Conservation (phyloP, 129 eudicot species). For the Saposhnikovia divaricata region DNA sequence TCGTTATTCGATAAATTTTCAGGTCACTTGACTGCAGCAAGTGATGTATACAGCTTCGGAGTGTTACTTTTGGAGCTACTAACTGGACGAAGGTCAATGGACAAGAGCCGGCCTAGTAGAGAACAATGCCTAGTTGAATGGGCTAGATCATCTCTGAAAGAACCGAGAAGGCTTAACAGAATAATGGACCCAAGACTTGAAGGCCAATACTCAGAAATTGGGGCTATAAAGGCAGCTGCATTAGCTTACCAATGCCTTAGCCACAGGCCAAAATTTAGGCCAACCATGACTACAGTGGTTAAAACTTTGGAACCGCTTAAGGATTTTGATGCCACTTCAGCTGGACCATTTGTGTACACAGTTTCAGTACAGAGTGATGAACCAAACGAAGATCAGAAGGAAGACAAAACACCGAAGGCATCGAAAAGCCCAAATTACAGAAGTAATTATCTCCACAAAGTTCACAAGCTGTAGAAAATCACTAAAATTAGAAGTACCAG, state of each 20-base stretch:
- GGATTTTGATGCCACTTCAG: slow-evolving; percentile 33
- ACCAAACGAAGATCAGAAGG: slow-evolving; percentile 15
- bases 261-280: slow-evolving; percentile 69
- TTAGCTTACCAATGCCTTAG: slow-evolving; percentile 77
- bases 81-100: slow-evolving; percentile 70
- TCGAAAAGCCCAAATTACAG: slow-evolving; percentile 7
- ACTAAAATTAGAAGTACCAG: slow-evolving; percentile 8
- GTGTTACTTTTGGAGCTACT: slow-evolving; percentile 76
- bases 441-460: slow-evolving; percentile 17
- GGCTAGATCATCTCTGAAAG: slow-evolving; percentile 62
- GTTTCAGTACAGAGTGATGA: slow-evolving; percentile 27
- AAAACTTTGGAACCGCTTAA: slow-evolving; percentile 45
- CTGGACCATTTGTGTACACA: slow-evolving; percentile 58
- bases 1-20: not conserved
- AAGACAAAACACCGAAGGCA: slow-evolving; percentile 11
- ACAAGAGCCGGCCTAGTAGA: slow-evolving; percentile 63
- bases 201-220: slow-evolving; percentile 61
- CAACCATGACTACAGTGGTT: slow-evolving; percentile 50
- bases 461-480: slow-evolving; percentile 27
- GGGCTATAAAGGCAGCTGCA: slow-evolving; percentile 62
- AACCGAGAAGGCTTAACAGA: slow-evolving; percentile 43
- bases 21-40: slow-evolving; percentile 91
- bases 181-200: slow-evolving; percentile 86
- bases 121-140: slow-evolving; percentile 77
- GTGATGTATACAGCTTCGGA: slow-evolving; percentile 88